phyloP scores from a whole-genome alignment of 2,329 filamentous ascomycete species.

The Pseudogymnoascus sp. region DNA sequence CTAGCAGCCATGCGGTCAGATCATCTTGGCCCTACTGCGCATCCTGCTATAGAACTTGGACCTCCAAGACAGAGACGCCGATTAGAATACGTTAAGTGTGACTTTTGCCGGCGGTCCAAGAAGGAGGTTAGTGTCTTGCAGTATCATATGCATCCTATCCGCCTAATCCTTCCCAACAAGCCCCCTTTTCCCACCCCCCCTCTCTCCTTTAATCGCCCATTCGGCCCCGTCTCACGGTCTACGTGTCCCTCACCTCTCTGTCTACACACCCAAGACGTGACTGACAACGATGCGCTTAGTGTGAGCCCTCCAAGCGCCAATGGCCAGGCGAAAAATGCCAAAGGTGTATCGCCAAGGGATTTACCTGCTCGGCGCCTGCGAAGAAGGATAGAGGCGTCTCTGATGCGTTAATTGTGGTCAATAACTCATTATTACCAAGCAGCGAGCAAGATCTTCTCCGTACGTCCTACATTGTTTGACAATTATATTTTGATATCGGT shows the following conservation, averaged over 20 bases:
- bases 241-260: neutral
- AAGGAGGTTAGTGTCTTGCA: neutral
- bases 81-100: neutral
- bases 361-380: neutral
- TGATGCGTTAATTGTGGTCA: neutral
- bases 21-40: neutral
- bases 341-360: neutral
- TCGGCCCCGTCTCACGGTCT: neutral
- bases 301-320: neutral
- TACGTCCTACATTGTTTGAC: neutral
- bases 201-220: neutral
- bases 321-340: neutral
- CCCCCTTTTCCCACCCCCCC: neutral
- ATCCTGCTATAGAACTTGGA: conserved; percentile 12
- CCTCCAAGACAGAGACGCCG: conserved; percentile 11
- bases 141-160: neutral
- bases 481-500: neutral
- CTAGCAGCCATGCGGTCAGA: neutral
- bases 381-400: neutral
- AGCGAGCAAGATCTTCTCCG: neutral
- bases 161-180: neutral
- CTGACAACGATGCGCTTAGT: neutral
- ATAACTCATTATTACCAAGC: neutral
- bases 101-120: neutral
- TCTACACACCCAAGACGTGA: neutral